A percentile compares a stretch with the other conserved stretches of the same genome.
These are phyloP conservation scores for Gastrodia elata DNA, from an alignment of 106 monocot genomes.

Conservation along the genomic window DNA sequence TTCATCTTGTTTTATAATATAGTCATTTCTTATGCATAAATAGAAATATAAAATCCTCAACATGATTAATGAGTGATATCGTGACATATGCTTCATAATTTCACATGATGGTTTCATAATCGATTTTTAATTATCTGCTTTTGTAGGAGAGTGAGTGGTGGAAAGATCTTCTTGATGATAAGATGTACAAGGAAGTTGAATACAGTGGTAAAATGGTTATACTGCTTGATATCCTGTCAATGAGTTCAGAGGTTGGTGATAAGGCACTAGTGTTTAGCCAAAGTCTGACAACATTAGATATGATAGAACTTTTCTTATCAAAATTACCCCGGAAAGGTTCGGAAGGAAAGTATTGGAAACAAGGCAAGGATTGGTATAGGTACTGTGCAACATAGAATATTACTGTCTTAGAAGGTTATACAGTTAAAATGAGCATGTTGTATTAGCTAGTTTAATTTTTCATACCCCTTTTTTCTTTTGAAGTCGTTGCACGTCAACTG, in stretches of 20 bases:
- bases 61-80: not conserved
- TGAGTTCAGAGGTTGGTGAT: conserved; percentile 81
- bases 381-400: conserved; percentile 15
- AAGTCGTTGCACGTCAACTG: too few species aligned
- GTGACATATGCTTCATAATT: not conserved
- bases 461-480: too few species aligned
- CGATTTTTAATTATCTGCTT: not conserved
- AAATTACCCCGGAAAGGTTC: conserved; percentile 45
- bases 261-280: conserved; percentile 94
- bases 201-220: conserved; percentile 97
- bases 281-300: conserved; percentile 81
- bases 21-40: not conserved
- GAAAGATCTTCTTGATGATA: conserved; percentile 59
- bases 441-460: too few species aligned
- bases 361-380: conserved; percentile 99
- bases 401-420: not conserved
- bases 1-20: not conserved
- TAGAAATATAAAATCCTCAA: not conserved
- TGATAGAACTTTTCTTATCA: conserved; percentile 81
- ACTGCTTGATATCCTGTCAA: conserved; percentile 79
- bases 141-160: conserved; percentile 82
- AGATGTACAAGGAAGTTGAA: conserved; percentile 66
- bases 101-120: not conserved
- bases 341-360: conserved; percentile 83
- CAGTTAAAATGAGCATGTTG: not conserved